Evolutionary conservation across 2,329 filamentous ascomycete species (phyloP).

Genomic region (Gnomoniopsis smithogilvyi): DNA sequence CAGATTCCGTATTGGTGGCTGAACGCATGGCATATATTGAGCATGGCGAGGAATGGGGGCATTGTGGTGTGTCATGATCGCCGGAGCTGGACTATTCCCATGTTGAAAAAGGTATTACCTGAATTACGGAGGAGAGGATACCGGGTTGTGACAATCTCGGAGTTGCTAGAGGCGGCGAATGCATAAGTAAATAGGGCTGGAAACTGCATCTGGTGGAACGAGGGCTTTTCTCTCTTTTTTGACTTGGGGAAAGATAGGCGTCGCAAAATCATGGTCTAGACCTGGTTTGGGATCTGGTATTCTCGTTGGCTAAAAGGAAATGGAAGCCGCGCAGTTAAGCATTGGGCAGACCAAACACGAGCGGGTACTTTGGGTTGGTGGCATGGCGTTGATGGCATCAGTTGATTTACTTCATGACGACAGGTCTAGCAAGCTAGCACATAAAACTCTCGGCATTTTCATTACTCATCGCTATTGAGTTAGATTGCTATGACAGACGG

Average conservation of each 20-base stretch:
- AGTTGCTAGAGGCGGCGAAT: constrained; percentile 48
- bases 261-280: not conserved
- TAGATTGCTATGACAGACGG: too few relatives aligned
- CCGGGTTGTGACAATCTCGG: constrained; percentile 66
- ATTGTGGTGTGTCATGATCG: constrained; percentile 87
- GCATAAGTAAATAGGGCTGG: not conserved
- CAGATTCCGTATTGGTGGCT: constrained; percentile 67
- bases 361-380: not conserved
- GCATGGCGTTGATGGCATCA: not conserved
- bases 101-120: constrained; percentile 70
- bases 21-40: constrained; percentile 77
- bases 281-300: not conserved
- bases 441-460: not conserved
- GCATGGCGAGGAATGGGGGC: constrained; percentile 72
- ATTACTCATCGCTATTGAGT: not conserved
- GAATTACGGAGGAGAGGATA: constrained; percentile 70
- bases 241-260: not conserved
- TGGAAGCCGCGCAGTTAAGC: not conserved
- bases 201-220: not conserved
- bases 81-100: constrained; percentile 76
- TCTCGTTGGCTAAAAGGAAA: not conserved
- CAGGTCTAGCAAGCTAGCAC: not conserved
- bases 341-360: not conserved
- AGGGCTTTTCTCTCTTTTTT: not conserved
- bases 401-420: not conserved